Evolutionary conservation across 2,329 filamentous ascomycete species (phyloP).

Genomic region (Scytalidium sp.): DNA sequence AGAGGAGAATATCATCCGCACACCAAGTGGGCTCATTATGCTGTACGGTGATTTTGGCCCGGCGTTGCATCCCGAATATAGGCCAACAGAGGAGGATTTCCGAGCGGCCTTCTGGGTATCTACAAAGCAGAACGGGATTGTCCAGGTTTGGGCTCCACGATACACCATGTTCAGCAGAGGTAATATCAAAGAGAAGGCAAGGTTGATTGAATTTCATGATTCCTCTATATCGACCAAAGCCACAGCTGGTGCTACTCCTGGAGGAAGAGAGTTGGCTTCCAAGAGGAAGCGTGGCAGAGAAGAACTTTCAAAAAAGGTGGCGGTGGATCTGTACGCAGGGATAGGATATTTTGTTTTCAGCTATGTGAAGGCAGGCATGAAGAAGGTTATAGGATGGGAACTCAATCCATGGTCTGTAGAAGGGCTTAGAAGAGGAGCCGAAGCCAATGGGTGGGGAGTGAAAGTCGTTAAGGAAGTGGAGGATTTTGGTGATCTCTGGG

Average conservation of each 20-base stretch:
- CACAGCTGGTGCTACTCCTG: background rate
- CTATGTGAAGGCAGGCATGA: slow-evolving; percentile 69
- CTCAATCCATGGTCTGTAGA: slow-evolving; percentile 87
- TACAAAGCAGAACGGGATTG: slow-evolving; percentile 74
- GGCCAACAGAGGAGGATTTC: slow-evolving; percentile 49
- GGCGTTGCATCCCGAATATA: slow-evolving; percentile 10
- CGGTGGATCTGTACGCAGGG: slow-evolving; percentile 84
- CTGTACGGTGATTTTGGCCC: slow-evolving; percentile 75
- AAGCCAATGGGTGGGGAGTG: slow-evolving; percentile 64
- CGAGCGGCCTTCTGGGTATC: slow-evolving; percentile 72
- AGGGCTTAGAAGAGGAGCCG: slow-evolving; percentile 72
- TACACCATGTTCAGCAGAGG: slow-evolving; percentile 95
- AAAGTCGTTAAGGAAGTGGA: slow-evolving; percentile 43
- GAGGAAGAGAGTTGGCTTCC: background rate
- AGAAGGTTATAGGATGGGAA: slow-evolving; percentile 79
- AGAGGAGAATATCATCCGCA: slow-evolving; percentile 69
- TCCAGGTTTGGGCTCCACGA: slow-evolving; percentile 81
- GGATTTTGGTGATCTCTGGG: slow-evolving; percentile 36
- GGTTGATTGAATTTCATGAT: slow-evolving; percentile 57
- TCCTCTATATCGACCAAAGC: slow-evolving; percentile 1
- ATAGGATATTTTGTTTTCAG: slow-evolving; percentile 94
- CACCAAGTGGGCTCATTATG: slow-evolving; percentile 66
- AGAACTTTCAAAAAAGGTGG: slow-evolving; percentile 21
- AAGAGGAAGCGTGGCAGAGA: slow-evolving; percentile 6
- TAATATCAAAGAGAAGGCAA: slow-evolving; percentile 84